A percentile compares a stretch with the other conserved stretches of the same genome.
Evolutionary conservation across 1,284 basidiomycete genomes (phyloP).

Genomic region (Xerocomus nothofagi): DNA sequence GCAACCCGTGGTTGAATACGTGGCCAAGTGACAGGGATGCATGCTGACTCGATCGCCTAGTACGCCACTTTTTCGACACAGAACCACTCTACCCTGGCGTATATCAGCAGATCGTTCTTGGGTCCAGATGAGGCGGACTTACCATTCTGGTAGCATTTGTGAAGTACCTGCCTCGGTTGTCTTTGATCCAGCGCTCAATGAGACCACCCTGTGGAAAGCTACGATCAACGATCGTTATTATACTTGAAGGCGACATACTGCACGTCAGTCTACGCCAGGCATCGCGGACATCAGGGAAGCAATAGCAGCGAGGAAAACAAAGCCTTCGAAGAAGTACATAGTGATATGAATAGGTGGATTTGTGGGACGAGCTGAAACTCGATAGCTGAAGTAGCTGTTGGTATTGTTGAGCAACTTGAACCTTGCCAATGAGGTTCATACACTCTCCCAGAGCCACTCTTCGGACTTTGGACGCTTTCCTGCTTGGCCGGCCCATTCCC

Average conservation of each 20-base stretch:
- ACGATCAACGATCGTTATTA: neutral
- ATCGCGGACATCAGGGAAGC: constrained; percentile 3
- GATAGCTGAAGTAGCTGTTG: neutral
- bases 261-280: neutral
- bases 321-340: constrained; percentile 9
- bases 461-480: no score
- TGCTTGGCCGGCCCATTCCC: no score
- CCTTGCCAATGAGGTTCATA: neutral
- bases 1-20: constrained; percentile 1
- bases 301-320: constrained; percentile 4
- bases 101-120: no score
- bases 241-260: constrained; percentile 1
- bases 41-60: no score
- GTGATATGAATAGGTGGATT: neutral
- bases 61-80: no score
- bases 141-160: neutral
- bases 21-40: no score
- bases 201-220: neutral
- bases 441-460: no score
- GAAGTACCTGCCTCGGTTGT: neutral
- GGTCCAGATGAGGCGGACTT: neutral
- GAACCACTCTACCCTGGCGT: no score
- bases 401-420: neutral
- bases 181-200: neutral
- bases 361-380: neutral